These are phyloP conservation scores for Kodamaea suecica DNA, from an alignment of 1,139 yeast species.

Conservation along the genomic window DNA sequence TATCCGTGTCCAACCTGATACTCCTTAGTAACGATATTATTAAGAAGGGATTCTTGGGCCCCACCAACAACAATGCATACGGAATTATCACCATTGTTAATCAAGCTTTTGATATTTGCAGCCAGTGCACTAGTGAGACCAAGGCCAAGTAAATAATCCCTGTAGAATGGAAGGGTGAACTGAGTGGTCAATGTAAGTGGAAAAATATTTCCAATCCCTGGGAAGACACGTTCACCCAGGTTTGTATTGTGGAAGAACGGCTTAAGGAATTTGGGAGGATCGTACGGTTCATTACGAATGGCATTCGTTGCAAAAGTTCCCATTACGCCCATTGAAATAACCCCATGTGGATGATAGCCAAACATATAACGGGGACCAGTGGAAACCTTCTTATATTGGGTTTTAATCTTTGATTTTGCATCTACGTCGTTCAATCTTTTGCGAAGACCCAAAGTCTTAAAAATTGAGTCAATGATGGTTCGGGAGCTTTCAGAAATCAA, in stretches of 20 bases:
- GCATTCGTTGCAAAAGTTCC: slow-evolving; percentile 87
- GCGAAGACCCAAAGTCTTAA: slow-evolving; percentile 37
- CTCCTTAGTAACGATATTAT: slow-evolving; percentile 35
- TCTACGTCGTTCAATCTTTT: slow-evolving; percentile 37
- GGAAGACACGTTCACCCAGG: slow-evolving; percentile 54
- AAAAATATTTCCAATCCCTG: slow-evolving; percentile 74
- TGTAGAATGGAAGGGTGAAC: slow-evolving; percentile 80
- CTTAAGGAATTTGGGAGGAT: slow-evolving; percentile 51
- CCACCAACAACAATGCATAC: slow-evolving; percentile 94
- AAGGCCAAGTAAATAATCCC: slow-evolving; percentile 78
- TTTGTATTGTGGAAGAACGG: slow-evolving; percentile 45
- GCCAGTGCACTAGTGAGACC: slow-evolving; percentile 88
- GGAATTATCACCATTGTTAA: slow-evolving; percentile 64
- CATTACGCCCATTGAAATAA: slow-evolving; percentile 87
- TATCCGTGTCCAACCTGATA: slow-evolving; percentile 49
- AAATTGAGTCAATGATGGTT: slow-evolving; percentile 36
- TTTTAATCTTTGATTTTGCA: slow-evolving; percentile 12
- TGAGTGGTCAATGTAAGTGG: slow-evolving; percentile 81
- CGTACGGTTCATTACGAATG: slow-evolving; percentile 43
- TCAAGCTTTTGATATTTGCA: slow-evolving; percentile 62
- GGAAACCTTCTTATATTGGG: slow-evolving; percentile 27
- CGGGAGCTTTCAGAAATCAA: slow-evolving; percentile 38
- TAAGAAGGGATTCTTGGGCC: slow-evolving; percentile 80
- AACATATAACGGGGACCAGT: slow-evolving; percentile 81
- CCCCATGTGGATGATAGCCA: slow-evolving; percentile 97